Base-by-base conservation (phyloP, 2,329 filamentous ascomycete species). In the Dothiorella sarmentorum region DNA sequence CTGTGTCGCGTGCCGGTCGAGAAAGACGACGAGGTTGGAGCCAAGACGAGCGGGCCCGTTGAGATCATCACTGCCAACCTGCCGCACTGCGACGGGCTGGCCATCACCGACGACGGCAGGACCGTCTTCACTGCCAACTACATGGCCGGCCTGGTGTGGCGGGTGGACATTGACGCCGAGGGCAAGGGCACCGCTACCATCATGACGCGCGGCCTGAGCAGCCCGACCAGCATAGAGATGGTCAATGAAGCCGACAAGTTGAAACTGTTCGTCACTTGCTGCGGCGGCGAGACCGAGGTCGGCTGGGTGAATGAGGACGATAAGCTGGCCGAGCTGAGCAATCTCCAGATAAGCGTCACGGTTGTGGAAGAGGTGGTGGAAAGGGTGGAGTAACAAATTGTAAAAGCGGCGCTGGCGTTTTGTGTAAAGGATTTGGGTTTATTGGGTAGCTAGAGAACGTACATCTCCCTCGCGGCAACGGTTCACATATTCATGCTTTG, bases 251-350 rank as follows among this genome's bases (percentile, higher is more conserved):
- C 7, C 33, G 56, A 35, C 37, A 24, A 37, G 18, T 11, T 24
- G 6, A 40, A 45, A 11, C 56, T 59, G 27, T 59, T 35, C 37
- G 56, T 59, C 11, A 27, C 37, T 5, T 58, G 56, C 44, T 59
- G 56, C 47, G 53, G 53, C 29, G 56, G 47, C 18, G 45, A 59
- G n/a, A 22, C 27, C 24, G 27, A 17, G 10, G 47, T 59, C 6
- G 56, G 37, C 45, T 59, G 45, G 45, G 45, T 59, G 37, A 45
- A 45, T 29, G 56, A 59, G 10, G 56, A 59, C 38, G 56, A 52
- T 20, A 22, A 29, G 17, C 26, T 42, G 24, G 31, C 33, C 7
- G 51, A 55, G 24, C 24, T 42, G n/a, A 31, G 18, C 35, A 45
- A 56, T 29, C 38, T 56, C 2, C 40, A 56, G 20, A 45, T 56